Evolutionary conservation across 2,329 filamentous ascomycete genomes (phyloP), one percentile per base, ranked within the genome.

Genomic region (Pseudogymnoascus sp.): DNA sequence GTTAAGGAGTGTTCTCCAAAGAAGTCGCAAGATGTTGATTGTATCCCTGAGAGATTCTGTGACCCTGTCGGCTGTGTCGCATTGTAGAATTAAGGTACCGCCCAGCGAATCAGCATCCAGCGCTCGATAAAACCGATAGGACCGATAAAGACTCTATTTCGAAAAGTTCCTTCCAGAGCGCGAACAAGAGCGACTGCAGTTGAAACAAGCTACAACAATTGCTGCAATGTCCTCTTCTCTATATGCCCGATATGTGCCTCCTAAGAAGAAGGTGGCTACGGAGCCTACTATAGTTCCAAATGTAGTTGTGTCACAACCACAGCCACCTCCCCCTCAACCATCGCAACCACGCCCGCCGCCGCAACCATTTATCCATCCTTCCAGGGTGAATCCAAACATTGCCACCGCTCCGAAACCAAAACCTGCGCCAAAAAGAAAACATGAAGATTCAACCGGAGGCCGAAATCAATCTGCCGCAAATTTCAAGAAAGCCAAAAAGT

Each of bases 191-290:
- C 6, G 38, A 11, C 21, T 40, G 59, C 17, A 23, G 7, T 42
- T n/a, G 19, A 38, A 40, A 60, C 59, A 60, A 19, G 31, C 26
- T 60, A 26, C 59, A 42, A 38, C 35, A 60, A 60, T 60, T 21
- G 33, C 21, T 60, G n/a, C 33, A 60, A 38, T 42, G 38, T 60
- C 35, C 26, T 42, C 35, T 26, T 40, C 59, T 2, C 11, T 42
- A 35, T 60, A 60, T 60, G 59, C 72, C 29, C 64, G 72, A 64
- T 72, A 72, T 65, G 62, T 72, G 11, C 72, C 72, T 6, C 65
- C 69, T 11, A 60, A 64, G 15, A 73, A 69, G 64, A 70, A 68
- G 35, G 67, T 66, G 62, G 37, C 44, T 50, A 21, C 44, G 10
- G 19, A 23, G 4, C 35, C 23, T 33, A 59, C 35, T 15, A 64